Conservation (phyloP, 2,329 filamentous ascomycete species). For the Xylariaceae sp. region DNA sequence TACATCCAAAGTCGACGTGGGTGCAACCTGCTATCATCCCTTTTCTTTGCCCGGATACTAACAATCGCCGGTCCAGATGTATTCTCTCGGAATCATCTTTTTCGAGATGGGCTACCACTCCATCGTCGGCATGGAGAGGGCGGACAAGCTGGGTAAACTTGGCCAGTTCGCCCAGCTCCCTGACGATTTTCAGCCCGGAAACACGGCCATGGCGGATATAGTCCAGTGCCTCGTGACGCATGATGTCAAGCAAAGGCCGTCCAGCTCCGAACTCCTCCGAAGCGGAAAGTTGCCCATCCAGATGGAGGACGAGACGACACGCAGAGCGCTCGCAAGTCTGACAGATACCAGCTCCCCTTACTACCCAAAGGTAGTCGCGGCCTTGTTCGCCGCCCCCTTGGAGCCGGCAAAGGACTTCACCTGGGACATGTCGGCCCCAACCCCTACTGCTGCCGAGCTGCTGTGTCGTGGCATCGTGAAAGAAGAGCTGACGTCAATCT, state of each 20-base stretch:
- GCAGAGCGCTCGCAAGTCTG: slow-evolving; percentile 73
- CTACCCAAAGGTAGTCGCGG: slow-evolving; percentile 83
- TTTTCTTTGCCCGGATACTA: not conserved
- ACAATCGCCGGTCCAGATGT: slow-evolving; percentile 62
- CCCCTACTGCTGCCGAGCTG: slow-evolving; percentile 52
- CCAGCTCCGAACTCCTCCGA: slow-evolving; percentile 73
- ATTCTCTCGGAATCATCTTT: slow-evolving; percentile 93
- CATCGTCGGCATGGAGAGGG: slow-evolving; percentile 59
- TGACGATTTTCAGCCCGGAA: slow-evolving; percentile 60
- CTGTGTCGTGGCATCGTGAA: slow-evolving; percentile 70
- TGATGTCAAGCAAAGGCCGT: slow-evolving; percentile 75
- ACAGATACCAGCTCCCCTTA: slow-evolving; percentile 81
- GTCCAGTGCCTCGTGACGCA: slow-evolving; percentile 76
- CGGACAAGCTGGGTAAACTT: slow-evolving; percentile 60
- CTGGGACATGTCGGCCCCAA: slow-evolving; percentile 64
- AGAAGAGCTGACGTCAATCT: slow-evolving; percentile 68
- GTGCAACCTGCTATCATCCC: slow-evolving; percentile 26
- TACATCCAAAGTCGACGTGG: slow-evolving; percentile 84
- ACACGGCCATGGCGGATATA: slow-evolving; percentile 72
- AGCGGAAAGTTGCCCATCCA: slow-evolving; percentile 84
- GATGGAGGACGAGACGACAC: slow-evolving; percentile 87
- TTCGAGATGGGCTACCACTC: slow-evolving; percentile 89
- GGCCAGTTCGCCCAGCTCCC: slow-evolving; percentile 65
- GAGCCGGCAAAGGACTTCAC: slow-evolving; percentile 76
- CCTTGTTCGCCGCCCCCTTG: slow-evolving; percentile 70